Percentiles rank a stretch among this genome's conserved stretches.
phyloP scores from a whole-genome alignment of 371 early-diverging fungal genomes.

The Mortierella sp. region DNA sequence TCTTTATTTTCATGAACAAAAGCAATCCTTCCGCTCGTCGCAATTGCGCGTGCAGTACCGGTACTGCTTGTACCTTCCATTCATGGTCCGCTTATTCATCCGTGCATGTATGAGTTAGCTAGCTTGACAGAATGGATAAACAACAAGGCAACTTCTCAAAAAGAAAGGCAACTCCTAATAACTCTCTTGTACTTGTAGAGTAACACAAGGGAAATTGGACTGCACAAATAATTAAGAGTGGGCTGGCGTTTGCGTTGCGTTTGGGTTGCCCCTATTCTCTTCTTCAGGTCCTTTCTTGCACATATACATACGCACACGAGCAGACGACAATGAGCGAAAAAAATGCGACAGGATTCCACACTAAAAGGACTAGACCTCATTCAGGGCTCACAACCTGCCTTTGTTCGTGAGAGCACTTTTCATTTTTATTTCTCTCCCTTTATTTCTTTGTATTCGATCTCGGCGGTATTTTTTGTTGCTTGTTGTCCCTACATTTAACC shows the following conservation, averaged over 20 bases:
- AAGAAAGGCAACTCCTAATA: background rate
- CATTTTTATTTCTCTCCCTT: background rate
- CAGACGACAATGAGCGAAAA: background rate
- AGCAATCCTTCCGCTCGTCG: background rate
- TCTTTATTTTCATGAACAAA: background rate
- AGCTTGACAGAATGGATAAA: no score
- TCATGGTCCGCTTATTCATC: no score
- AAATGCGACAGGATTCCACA: background rate
- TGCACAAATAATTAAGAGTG: background rate
- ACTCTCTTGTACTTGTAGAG: background rate
- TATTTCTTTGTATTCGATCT: background rate
- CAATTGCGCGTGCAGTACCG: no score
- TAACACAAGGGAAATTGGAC: background rate
- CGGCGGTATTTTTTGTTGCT: background rate
- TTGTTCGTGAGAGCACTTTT: background rate
- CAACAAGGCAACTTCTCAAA: background rate
- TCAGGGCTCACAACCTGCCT: conserved; percentile 5
- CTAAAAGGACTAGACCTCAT: conserved; percentile 9
- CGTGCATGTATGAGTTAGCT: no score
- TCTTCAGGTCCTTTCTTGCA: no score
- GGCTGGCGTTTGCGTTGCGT: background rate
- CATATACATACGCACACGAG: background rate
- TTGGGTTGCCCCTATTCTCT: background rate
- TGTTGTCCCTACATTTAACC: background rate
- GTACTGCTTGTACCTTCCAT: no score